These are phyloP conservation scores for Setaria viridis DNA, from an alignment of 202 grass and related monocot species.

Conservation along the genomic window DNA sequence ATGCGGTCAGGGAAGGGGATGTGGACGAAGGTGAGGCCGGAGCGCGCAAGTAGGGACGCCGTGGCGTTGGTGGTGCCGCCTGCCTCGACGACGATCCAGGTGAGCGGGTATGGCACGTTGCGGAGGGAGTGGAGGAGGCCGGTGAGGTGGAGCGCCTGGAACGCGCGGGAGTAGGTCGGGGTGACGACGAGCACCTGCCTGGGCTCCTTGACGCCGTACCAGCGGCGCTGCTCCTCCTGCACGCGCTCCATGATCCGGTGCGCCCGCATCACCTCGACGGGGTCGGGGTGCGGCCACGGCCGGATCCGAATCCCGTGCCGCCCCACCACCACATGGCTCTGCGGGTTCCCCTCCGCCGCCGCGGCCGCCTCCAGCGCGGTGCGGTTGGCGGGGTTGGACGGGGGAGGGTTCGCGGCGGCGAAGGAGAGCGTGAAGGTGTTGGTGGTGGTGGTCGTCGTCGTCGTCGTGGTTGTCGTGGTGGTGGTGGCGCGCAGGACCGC, in stretches of 20 bases:
- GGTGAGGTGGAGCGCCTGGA: slow-evolving; percentile 90
- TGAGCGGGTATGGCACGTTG: slow-evolving; percentile 78
- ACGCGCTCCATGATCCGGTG: slow-evolving; percentile 89
- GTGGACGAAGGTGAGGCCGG: slow-evolving; percentile 70
- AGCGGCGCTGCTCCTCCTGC: slow-evolving; percentile 85
- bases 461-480: neutral
- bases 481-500: slow-evolving; percentile 70
- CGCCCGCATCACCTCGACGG: slow-evolving; percentile 80
- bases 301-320: slow-evolving; percentile 92
- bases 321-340: slow-evolving; percentile 87
- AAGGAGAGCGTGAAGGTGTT: slow-evolving; percentile 80
- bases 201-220: slow-evolving; percentile 80
- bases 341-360: slow-evolving; percentile 18
- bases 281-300: slow-evolving; percentile 89
- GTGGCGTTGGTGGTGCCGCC: slow-evolving; percentile 79
- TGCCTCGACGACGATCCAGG: slow-evolving; percentile 92
- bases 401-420: slow-evolving; percentile 36
- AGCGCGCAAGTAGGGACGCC: slow-evolving; percentile 62
- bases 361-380: slow-evolving; percentile 38
- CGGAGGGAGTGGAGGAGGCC: slow-evolving; percentile 83
- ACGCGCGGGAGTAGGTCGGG: slow-evolving; percentile 81
- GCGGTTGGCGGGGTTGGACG: slow-evolving; percentile 27
- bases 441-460: slow-evolving; percentile 17
- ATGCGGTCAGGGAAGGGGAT: slow-evolving; percentile 77
- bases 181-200: slow-evolving; percentile 72